phyloP scores from a whole-genome alignment of 140 eudicot species.

The Erigeron philadelphicus region DNA sequence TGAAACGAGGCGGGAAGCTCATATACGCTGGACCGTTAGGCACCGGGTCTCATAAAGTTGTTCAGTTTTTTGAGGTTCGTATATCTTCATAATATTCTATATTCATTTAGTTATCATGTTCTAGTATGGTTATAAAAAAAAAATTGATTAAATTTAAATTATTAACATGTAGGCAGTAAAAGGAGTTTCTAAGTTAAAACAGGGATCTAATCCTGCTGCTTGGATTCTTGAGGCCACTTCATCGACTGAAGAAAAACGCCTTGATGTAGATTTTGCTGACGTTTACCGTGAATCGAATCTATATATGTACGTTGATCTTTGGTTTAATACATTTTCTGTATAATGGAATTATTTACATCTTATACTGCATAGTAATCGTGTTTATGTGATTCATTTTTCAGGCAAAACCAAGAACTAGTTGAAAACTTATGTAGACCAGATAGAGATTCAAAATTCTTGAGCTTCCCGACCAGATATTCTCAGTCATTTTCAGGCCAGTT shows the following conservation, averaged over 20 bases:
- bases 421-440: constrained; percentile 64
- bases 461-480: constrained; percentile 72
- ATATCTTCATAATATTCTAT: constrained; percentile 11
- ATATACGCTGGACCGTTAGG: constrained; percentile 91
- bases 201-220: constrained; percentile 76
- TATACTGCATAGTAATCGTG: not conserved
- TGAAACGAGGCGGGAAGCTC: constrained; percentile 87
- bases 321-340: not conserved
- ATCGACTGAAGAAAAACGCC: constrained; percentile 63
- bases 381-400: constrained; percentile 29
- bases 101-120: not conserved
- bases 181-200: constrained; percentile 59
- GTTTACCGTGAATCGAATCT: constrained; percentile 57
- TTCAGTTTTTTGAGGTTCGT: constrained; percentile 68
- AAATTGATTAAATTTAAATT: constrained; percentile 13
- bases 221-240: constrained; percentile 87
- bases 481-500: constrained; percentile 61
- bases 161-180: constrained; percentile 39
- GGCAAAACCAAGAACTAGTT: constrained; percentile 61
- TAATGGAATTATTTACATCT: not conserved
- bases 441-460: constrained; percentile 42
- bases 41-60: constrained; percentile 55
- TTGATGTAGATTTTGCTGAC: constrained; percentile 65
- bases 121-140: not conserved
- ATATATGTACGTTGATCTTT: constrained; percentile 43